Base-by-base conservation (phyloP, 768 basidiomycete species). In the Suillus paluster region DNA sequence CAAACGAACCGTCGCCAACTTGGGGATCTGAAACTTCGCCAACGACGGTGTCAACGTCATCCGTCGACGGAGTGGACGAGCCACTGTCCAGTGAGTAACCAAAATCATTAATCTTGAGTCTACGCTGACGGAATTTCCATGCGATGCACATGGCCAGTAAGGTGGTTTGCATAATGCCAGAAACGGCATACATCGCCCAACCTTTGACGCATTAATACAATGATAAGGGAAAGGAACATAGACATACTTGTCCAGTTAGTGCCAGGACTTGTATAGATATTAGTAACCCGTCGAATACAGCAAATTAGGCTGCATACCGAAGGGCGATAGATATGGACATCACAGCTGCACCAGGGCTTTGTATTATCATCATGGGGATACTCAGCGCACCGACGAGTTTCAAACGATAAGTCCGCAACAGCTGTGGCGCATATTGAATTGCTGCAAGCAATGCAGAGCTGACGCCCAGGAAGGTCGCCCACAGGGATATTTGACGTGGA, bases 361-460 rank as follows among this genome's bases (percentile, higher is more conserved):
- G 97, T 17, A 99, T 92, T 53, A 86, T 77, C 97, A 99, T 98
- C 87, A 94, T 98, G 1, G 91, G 90, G 60, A 99, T 92, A 70
- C 94, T 95, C 17, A 99, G 80, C 0, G 95, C 94, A 3, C 97
- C 97, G 10, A 99, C 95, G 14, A 97, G 84, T 69, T 88, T 90
- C 34, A 84, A 75, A 5, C 77, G 79, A 67, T 90, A 97, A 1
- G 96, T 99, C 63, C 89, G 86, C 14, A 84, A 66, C 27, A 99
- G 80, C 73, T 97, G 96, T 0, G 97, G 96, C 0, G 88, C 83
- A 63, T 98, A 99, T 74, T 99, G 96, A 6, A 91, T 77, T 5
- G 86, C 85, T 1, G 95, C 91, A 6, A 97, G 84, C 1, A 88
- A 41, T 3, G 93, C 90, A 2, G 93, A 90, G 2, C 87, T 83